Conservation (phyloP, 345 rosid species). For the Eucalyptus tenuipes region DNA sequence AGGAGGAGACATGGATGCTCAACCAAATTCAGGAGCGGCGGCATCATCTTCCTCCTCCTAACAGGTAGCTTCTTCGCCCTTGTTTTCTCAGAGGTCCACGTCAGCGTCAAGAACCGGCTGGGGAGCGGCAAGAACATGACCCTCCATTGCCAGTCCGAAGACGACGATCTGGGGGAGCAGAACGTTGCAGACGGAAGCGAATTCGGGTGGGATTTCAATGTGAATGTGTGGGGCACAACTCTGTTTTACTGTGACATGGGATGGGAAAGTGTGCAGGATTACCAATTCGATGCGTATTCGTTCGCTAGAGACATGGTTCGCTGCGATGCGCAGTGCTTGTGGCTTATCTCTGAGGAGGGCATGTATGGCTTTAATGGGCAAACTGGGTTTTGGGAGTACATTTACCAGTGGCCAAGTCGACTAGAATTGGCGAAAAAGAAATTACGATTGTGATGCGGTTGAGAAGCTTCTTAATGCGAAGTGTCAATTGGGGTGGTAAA, state of each 20-base stretch:
- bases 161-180: conserved; percentile 36
- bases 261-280: conserved; percentile 20
- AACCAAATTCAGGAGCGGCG: not conserved
- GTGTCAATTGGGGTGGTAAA: fast-evolving
- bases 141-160: conserved; percentile 48
- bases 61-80: not conserved
- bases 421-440: not conserved
- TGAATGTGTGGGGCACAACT: conserved; percentile 20
- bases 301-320: conserved; percentile 18
- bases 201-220: conserved; percentile 37
- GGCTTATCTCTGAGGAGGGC: conserved; percentile 35
- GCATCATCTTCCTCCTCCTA: not conserved
- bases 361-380: conserved; percentile 21
- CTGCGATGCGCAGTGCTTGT: conserved; percentile 17
- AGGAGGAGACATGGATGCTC: not conserved
- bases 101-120: conserved; percentile 24
- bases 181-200: conserved; percentile 23
- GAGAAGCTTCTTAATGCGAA: not conserved
- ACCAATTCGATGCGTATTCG: conserved; percentile 22
- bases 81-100: conserved; percentile 13
- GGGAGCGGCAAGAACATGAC: conserved; percentile 29
- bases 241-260: conserved; percentile 33
- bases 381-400: conserved; percentile 43
- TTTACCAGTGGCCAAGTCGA: conserved; percentile 26
- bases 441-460: not conserved